These are phyloP conservation scores for Zygosaccharomyces pseudobailii DNA, from an alignment of 1,139 yeast species.

Conservation along the genomic window DNA sequence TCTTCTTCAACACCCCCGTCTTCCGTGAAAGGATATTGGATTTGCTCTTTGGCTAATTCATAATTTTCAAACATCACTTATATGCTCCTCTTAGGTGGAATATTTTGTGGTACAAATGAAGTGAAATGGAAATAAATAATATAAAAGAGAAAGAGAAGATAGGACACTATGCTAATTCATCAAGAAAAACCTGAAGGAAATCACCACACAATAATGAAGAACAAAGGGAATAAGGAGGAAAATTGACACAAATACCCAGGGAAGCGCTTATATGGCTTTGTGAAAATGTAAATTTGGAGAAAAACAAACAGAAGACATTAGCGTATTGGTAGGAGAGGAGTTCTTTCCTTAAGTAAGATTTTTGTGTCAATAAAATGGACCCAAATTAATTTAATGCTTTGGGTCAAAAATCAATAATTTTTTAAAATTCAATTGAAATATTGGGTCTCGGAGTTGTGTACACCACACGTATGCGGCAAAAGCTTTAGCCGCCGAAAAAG, in stretches of 20 bases:
- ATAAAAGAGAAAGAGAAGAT: not conserved
- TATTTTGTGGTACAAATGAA: not conserved
- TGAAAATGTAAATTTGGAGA: not conserved
- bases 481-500: not conserved
- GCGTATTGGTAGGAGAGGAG: not conserved
- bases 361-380: not conserved
- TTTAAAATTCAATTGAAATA: not conserved
- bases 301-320: not conserved
- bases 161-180: not conserved
- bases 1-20: constrained; percentile 2
- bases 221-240: not conserved
- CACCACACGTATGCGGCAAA: not conserved
- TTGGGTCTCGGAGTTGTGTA: not conserved
- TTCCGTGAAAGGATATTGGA: not conserved
- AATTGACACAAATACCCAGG: constrained; percentile 1
- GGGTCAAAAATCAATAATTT: not conserved
- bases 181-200: not conserved
- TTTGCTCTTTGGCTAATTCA: not conserved
- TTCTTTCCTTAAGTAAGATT: not conserved
- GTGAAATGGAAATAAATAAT: not conserved
- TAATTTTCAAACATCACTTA: not conserved
- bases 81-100: not conserved
- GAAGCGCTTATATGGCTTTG: constrained; percentile 2
- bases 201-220: not conserved
- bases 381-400: not conserved